phyloP scores from a whole-genome alignment of 306 rosid species.

The Abrus pulchellus region DNA sequence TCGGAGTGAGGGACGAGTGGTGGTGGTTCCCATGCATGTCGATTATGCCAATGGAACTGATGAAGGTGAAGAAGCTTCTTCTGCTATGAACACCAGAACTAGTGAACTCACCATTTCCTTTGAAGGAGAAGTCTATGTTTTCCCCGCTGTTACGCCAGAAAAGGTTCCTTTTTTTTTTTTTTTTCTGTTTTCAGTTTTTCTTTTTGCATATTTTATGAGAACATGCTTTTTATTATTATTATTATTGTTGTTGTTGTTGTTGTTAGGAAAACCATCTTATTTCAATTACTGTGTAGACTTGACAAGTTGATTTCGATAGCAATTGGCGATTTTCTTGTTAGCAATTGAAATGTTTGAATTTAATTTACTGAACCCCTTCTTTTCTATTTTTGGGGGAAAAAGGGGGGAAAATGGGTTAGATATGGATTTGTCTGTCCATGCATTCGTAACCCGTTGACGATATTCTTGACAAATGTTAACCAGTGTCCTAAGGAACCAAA shows the following conservation, averaged over 20 bases:
- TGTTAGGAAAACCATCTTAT: neutral
- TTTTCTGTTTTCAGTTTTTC: neutral
- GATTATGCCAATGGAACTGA: conserved; percentile 46
- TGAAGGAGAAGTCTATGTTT: conserved; percentile 80
- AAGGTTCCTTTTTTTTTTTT: conserved; percentile 55
- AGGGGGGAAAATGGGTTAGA: neutral
- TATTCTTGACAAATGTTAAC: neutral
- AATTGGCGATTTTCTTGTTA: neutral
- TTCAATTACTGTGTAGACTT: neutral
- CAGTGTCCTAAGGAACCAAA: too few relatives aligned
- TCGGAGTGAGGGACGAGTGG: conserved; percentile 38
- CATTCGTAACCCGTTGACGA: neutral
- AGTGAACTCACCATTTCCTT: conserved; percentile 80
- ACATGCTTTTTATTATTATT: too few relatives aligned
- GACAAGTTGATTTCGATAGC: neutral
- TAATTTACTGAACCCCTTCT: neutral
- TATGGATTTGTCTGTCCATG: conserved; percentile 1
- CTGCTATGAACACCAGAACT: conserved; percentile 49
- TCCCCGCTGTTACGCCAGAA: conserved; percentile 74
- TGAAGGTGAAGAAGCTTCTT: conserved; percentile 46
- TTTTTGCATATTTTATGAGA: neutral
- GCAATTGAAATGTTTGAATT: neutral
- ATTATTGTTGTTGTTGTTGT: too few relatives aligned
- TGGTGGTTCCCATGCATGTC: conserved; percentile 46
- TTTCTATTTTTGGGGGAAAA: neutral